Conservation (phyloP, 306 rosid species). For the Glycine tomentella region DNA sequence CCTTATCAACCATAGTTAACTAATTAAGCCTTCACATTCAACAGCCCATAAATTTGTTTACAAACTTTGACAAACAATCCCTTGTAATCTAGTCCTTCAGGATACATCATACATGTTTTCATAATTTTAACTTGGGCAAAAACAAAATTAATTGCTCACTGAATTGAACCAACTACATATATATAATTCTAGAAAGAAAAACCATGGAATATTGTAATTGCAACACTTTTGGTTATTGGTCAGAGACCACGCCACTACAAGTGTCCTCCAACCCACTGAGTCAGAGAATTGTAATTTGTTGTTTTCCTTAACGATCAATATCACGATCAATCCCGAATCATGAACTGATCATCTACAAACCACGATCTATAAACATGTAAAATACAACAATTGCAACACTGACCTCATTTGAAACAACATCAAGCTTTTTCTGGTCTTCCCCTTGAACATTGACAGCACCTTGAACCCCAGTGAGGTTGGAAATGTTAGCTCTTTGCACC, state of each 20-base stretch:
- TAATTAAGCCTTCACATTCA: conserved; percentile 12
- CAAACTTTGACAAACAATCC: conserved; percentile 16
- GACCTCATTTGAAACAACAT: conserved; percentile 98
- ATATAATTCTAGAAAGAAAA: too few relatives aligned
- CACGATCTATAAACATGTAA: too few relatives aligned
- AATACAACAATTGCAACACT: not conserved
- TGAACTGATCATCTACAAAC: too few relatives aligned
- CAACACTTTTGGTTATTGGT: too few relatives aligned
- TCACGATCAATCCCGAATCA: too few relatives aligned
- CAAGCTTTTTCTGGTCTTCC: conserved; percentile 96
- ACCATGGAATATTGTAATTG: too few relatives aligned
- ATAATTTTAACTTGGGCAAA: not conserved
- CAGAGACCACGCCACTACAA: too few relatives aligned
- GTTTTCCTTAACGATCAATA: too few relatives aligned
- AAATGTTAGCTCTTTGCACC: conserved; percentile 88
- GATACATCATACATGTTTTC: conserved; percentile 10
- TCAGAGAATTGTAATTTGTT: too few relatives aligned
- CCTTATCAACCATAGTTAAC: not conserved
- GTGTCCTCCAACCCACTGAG: too few relatives aligned
- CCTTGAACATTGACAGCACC: conserved; percentile 94
- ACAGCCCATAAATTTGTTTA: not conserved
- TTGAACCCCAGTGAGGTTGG: conserved; percentile 89
- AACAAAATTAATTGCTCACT: not conserved
- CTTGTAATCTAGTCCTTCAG: not conserved
- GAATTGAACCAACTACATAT: conserved; percentile 4